Base-by-base conservation (phyloP, 2,329 filamentous ascomycete genomes). In the Acephala macrosclerotiorum region DNA sequence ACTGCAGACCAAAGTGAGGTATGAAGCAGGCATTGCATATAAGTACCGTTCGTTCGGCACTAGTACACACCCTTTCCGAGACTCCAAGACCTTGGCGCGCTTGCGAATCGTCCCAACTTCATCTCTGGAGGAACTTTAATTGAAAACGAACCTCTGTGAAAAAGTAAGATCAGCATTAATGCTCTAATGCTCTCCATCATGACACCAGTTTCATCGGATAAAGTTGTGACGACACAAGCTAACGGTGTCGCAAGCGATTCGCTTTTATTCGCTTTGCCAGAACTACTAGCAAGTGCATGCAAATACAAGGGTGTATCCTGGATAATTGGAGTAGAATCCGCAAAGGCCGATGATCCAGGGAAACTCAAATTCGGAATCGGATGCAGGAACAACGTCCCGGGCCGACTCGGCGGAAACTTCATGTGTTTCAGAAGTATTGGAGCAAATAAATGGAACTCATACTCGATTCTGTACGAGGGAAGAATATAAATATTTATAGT, bases 121-220 rank as follows among this genome's bases (percentile, higher is more conserved):
- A 66, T 51, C 22, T 66, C 42, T 59, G 55, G 64, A 55, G 36
- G 62, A 66, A 59, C 29, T 61, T 42, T 66, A 59, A 45, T 61
- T 61, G 29, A 38, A 57, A 57, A 38, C 55, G 33, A 36, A 40
- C 25, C 20, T 38, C 33, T 18, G 29, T 14, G 20, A 40, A 38
- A 20, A 38, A 29, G 4, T 35, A 29, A 35, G 29, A 33, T 33
- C 29, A 33, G 29, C 29, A 33, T 33, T 33, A 33, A 33, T 33
- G 29, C 29, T 33, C 29, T 9, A 33, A 33, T 9, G 35, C 35
- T 12, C 26, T 60, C 38, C 58, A 36, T 60, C 58, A 51, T 33
- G 45, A 49, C 25, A 60, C 42, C 29, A 49, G 59, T 66, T 62
- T 66, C 64, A 62, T 62, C 22, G 36, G 45, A 58, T 59, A 56